Conservation (phyloP, 2,329 filamentous ascomycete genomes). For the Aspergillus uvarum region DNA sequence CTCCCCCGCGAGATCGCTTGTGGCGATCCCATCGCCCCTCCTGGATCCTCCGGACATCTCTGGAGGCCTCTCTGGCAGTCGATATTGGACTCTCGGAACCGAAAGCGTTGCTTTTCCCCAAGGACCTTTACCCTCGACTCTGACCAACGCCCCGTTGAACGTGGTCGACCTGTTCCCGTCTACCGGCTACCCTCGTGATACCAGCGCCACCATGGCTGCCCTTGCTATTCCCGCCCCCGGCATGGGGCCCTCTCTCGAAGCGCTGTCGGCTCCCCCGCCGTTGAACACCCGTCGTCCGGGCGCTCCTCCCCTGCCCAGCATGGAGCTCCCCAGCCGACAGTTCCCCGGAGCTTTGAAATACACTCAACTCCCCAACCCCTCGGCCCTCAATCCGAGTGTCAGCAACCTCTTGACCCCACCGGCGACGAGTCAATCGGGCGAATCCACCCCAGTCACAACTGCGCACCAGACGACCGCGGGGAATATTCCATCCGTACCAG, state of each 20-base stretch:
- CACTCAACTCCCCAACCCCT: conserved; percentile 32
- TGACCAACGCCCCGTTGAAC: conserved; percentile 40
- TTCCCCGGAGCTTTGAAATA: conserved; percentile 53
- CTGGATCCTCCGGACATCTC: conserved; percentile 51
- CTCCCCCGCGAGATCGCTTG: conserved; percentile 14
- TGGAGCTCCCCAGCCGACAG: conserved; percentile 65
- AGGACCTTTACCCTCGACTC: conserved; percentile 40
- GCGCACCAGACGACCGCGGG: conserved; percentile 50
- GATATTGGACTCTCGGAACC: conserved; percentile 47
- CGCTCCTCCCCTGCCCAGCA: conserved; percentile 66
- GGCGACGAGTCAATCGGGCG: conserved; percentile 55
- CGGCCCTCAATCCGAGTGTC: conserved; percentile 55
- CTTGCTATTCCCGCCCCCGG: conserved; percentile 60
- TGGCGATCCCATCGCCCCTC: conserved; percentile 45
- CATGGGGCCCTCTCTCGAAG: conserved; percentile 63
- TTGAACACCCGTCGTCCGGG: conserved; percentile 71
- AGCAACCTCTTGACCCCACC: conserved; percentile 64
- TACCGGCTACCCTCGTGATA: conserved; percentile 44
- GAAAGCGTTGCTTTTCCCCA: conserved; percentile 31
- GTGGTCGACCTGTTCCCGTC: conserved; percentile 42
- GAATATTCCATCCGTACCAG: conserved; percentile 44
- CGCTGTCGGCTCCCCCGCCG: conserved; percentile 57
- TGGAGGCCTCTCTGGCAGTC: conserved; percentile 49
- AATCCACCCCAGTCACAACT: conserved; percentile 42
- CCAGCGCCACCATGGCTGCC: conserved; percentile 60